Evolutionary conservation across 1,284 basidiomycete genomes (phyloP).

Genomic region (Leccinum idahoense): DNA sequence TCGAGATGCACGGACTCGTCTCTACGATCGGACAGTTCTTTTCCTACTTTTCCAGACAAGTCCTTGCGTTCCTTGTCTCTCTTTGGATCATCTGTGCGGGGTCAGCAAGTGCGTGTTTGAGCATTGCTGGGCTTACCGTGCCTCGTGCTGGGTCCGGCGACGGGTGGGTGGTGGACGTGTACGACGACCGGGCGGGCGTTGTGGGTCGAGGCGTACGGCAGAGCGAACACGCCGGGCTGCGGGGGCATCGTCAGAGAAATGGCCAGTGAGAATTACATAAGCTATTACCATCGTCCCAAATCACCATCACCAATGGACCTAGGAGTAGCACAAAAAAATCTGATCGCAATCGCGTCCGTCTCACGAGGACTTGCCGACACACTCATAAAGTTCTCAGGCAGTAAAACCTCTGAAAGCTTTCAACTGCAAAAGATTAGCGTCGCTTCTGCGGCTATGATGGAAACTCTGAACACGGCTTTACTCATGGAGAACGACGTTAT

Average conservation of each 20-base stretch:
- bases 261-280: too few relatives aligned
- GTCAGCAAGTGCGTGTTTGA: conserved; percentile 3
- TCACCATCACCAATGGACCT: too few relatives aligned
- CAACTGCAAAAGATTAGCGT: neutral
- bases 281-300: too few relatives aligned
- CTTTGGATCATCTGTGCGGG: conserved; percentile 35
- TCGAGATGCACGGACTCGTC: conserved; percentile 56
- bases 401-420: neutral
- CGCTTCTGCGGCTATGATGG: neutral
- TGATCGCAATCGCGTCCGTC: too few relatives aligned
- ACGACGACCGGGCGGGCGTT: conserved; percentile 21
- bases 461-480: neutral
- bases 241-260: too few relatives aligned
- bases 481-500: neutral
- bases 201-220: too few relatives aligned
- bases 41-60: conserved; percentile 55
- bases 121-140: conserved; percentile 31
- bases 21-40: conserved; percentile 64
- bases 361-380: neutral
- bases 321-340: too few relatives aligned
- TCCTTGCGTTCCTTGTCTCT: conserved; percentile 64
- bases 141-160: conserved; percentile 37
- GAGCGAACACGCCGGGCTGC: too few relatives aligned
- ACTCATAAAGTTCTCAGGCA: neutral
- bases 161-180: conserved; percentile 26